A percentile compares a stretch with the other conserved stretches of the same genome.
Conservation (phyloP, 2,329 filamentous ascomycete species). For the Thelonectria olida region DNA sequence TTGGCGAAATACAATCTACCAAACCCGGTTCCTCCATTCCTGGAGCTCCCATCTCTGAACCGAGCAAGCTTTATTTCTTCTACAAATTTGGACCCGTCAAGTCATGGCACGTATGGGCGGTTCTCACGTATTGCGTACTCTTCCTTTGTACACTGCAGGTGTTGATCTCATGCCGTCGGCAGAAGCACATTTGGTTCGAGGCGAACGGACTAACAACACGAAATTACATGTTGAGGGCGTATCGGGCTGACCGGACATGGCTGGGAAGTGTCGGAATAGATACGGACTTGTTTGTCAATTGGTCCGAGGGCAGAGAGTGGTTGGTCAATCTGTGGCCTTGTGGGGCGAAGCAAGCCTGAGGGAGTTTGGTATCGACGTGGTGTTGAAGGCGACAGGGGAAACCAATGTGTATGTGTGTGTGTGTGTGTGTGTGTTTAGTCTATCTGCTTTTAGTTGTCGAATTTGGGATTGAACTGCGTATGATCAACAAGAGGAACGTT, state of each 20-base stretch:
- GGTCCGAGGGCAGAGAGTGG: not conserved
- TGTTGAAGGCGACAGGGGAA: too few species aligned
- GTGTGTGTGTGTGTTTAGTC: not conserved
- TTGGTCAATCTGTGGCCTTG: not conserved
- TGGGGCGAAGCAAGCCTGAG: not conserved
- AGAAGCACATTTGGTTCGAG: slow-evolving; percentile 42
- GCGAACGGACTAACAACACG: slow-evolving; percentile 45
- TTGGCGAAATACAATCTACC: too few species aligned
- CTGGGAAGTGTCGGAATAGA: slow-evolving; percentile 17
- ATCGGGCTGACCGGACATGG: slow-evolving; percentile 9
- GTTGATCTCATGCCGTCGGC: slow-evolving; percentile 28
- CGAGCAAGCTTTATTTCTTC: too few species aligned
- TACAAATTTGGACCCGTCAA: not conserved
- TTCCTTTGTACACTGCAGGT: slow-evolving; percentile 22
- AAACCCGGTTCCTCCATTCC: too few species aligned
- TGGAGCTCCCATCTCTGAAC: too few species aligned
- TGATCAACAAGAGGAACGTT: not conserved
- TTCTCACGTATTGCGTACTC: slow-evolving; percentile 18
- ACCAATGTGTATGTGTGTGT: too few species aligned
- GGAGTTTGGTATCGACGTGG: too few species aligned
- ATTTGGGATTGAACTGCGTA: too few species aligned
- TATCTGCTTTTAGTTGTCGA: too few species aligned
- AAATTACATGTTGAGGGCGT: slow-evolving; percentile 37
- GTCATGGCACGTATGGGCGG: not conserved
- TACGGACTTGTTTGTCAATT: not conserved